Evolutionary conservation across 2,329 filamentous ascomycete genomes (phyloP).

Genomic region (Colletotrichum sp.): DNA sequence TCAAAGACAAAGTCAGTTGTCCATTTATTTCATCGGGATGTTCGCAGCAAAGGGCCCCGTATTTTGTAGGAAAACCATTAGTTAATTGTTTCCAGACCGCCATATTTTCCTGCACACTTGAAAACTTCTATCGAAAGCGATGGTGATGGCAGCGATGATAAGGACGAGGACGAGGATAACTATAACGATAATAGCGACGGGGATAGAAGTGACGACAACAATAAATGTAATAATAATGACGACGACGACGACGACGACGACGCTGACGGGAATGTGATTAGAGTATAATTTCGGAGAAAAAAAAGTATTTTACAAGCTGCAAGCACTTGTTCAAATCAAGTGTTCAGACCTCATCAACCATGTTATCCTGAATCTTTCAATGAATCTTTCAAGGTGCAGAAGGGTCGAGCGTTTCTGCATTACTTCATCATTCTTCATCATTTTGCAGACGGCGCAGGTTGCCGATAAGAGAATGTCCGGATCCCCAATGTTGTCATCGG

Average conservation of each 20-base stretch:
- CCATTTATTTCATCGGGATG: neutral
- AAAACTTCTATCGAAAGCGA: too few relatives aligned
- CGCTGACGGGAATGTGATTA: too few relatives aligned
- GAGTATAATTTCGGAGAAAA: too few relatives aligned
- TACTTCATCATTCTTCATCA: neutral
- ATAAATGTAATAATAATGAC: too few relatives aligned
- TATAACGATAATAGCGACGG: too few relatives aligned
- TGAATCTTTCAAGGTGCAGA: neutral
- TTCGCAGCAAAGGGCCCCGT: neutral
- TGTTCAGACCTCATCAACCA: neutral
- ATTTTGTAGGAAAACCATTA: neutral
- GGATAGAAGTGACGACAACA: too few relatives aligned
- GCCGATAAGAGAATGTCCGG: neutral
- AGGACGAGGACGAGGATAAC: too few relatives aligned
- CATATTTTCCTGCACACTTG: too few relatives aligned
- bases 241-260: too few relatives aligned
- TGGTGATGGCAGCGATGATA: fast-evolving
- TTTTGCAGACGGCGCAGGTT: neutral
- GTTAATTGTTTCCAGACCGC: neutral
- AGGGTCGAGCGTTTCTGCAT: neutral
- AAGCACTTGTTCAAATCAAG: neutral
- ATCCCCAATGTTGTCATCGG: neutral
- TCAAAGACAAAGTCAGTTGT: neutral
- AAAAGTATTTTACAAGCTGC: neutral
- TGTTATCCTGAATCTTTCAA: neutral